Conservation (phyloP, 345 rosid species). For the Corchorus olitorius region DNA sequence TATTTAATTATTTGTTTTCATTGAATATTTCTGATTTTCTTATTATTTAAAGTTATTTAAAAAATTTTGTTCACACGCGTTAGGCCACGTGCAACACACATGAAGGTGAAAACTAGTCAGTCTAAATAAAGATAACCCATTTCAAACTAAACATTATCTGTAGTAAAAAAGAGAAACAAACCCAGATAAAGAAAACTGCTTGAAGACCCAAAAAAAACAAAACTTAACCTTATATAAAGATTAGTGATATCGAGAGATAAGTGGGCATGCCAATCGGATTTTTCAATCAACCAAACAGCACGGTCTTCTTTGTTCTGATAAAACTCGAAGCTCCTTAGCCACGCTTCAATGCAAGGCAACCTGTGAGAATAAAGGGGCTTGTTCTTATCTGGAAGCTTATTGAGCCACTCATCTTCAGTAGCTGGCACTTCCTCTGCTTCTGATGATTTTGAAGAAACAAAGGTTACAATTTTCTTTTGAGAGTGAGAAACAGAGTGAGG, state of each 20-base stretch:
- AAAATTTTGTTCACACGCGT: too few relatives aligned
- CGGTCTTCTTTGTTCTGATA: constrained; percentile 71
- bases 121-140: constrained; percentile 6
- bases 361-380: constrained; percentile 90
- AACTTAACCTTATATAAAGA: constrained; percentile 68
- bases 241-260: constrained; percentile 85
- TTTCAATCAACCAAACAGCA: constrained; percentile 76
- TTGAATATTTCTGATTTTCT: too few relatives aligned
- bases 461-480: constrained; percentile 26
- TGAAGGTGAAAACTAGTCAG: too few relatives aligned
- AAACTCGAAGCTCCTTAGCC: constrained; percentile 79
- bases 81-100: too few relatives aligned
- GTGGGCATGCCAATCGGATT: constrained; percentile 89
- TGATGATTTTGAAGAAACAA: constrained; percentile 53
- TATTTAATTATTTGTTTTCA: too few relatives aligned
- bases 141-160: not conserved
- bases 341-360: constrained; percentile 89
- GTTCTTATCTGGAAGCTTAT: constrained; percentile 72
- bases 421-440: constrained; percentile 60
- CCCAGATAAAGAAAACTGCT: not conserved
- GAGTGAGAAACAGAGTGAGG: constrained; percentile 20
- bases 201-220: not conserved
- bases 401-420: constrained; percentile 77
- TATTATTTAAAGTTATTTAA: too few relatives aligned
- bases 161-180: not conserved